Conservation (phyloP, 306 rosid species). For the Boehmeria nivea region DNA sequence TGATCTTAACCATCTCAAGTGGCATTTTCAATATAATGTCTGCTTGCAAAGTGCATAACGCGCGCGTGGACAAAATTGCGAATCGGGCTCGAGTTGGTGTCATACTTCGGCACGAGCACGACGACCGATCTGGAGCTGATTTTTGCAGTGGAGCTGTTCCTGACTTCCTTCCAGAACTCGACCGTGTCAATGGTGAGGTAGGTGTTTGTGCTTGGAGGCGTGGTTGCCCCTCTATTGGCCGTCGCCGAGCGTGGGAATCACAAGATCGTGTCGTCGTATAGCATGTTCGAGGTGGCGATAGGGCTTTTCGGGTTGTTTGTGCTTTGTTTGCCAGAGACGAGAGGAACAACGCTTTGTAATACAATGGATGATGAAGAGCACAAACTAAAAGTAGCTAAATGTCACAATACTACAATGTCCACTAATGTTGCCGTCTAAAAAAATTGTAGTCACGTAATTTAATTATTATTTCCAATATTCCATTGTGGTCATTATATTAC, state of each 20-base stretch:
- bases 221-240: conserved; percentile 41
- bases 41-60: conserved; percentile 9
- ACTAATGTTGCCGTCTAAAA: too few species aligned
- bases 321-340: conserved; percentile 54
- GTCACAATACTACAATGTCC: too few species aligned
- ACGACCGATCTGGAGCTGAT: conserved; percentile 34
- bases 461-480: too few species aligned
- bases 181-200: conserved; percentile 56
- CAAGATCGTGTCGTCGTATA: conserved; percentile 38
- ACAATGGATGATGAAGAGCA: conserved; percentile 53
- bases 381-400: too few species aligned
- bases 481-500: too few species aligned
- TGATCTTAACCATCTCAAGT: conserved; percentile 19
- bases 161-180: conserved; percentile 62
- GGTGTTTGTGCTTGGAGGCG: conserved; percentile 59
- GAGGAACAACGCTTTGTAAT: conserved; percentile 44
- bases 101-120: conserved; percentile 49
- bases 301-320: conserved; percentile 45
- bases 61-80: conserved; percentile 12
- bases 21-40: conserved; percentile 41
- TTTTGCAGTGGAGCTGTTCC: conserved; percentile 51
- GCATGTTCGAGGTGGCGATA: conserved; percentile 50
- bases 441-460: too few species aligned
- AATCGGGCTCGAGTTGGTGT: conserved; percentile 42
- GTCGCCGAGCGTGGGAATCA: conserved; percentile 33